Evolutionary conservation across 2,329 filamentous ascomycete species (phyloP).

Genomic region (Colletotrichum destructivum): DNA sequence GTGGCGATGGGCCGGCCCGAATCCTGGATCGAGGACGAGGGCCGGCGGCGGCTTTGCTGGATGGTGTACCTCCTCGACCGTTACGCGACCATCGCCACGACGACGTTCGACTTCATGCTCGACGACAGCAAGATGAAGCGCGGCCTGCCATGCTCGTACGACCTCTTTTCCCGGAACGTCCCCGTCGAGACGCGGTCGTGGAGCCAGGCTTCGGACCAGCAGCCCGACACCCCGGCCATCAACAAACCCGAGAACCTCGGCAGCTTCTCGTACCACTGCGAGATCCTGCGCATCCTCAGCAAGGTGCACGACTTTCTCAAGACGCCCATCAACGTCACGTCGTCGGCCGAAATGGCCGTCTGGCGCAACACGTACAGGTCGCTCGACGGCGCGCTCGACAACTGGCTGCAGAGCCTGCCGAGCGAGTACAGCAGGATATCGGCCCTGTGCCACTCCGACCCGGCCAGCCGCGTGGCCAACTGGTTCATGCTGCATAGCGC

Average conservation of each 20-base stretch:
- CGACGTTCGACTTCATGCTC: conserved; percentile 59
- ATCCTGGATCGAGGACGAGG: conserved; percentile 63
- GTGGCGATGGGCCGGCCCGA: conserved; percentile 54
- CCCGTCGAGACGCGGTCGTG: conserved; percentile 59
- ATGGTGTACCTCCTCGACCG: conserved; percentile 62
- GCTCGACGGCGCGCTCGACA: conserved; percentile 57
- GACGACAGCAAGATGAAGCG: conserved; percentile 57
- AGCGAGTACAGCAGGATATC: conserved; percentile 63
- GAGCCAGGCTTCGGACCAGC: conserved; percentile 45
- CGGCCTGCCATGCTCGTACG: conserved; percentile 60
- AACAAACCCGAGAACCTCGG: conserved; percentile 60
- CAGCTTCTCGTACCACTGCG: conserved; percentile 62
- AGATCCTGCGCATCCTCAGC: conserved; percentile 60
- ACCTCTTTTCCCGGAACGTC: conserved; percentile 60
- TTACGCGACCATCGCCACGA: conserved; percentile 60
- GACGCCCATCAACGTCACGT: conserved; percentile 56
- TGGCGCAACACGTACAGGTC: conserved; percentile 60
- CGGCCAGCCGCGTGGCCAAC: conserved; percentile 61
- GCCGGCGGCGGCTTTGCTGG: conserved; percentile 59
- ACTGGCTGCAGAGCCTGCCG: conserved; percentile 59
- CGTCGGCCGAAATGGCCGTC: conserved; percentile 54
- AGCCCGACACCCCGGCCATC: conserved; percentile 46
- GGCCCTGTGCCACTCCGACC: conserved; percentile 61
- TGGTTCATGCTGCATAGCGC: conserved; percentile 64
- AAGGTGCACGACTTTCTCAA: conserved; percentile 61